Percentiles rank a stretch among this genome's conserved stretches.
These are phyloP conservation scores for Claviceps africana DNA, from an alignment of 2,329 filamentous ascomycete genomes.

Conservation along the genomic window DNA sequence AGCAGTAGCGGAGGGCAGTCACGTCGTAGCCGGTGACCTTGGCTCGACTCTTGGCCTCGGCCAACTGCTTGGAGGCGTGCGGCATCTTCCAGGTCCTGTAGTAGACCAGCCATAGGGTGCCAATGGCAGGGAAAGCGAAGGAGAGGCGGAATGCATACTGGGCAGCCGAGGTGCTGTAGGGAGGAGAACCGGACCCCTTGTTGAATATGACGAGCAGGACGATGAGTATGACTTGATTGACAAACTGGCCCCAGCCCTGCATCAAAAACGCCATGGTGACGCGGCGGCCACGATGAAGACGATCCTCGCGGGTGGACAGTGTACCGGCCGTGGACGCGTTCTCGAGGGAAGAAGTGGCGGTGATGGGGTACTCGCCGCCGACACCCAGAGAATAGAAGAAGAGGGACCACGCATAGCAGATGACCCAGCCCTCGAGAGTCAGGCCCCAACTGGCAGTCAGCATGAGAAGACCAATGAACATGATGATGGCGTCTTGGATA, in stretches of 20 bases:
- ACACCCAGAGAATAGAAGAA: conserved; percentile 60
- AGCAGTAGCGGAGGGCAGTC: conserved; percentile 64
- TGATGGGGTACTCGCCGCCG: conserved; percentile 92
- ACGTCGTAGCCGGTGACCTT: conserved; percentile 87
- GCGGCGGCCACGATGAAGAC: conserved; percentile 88
- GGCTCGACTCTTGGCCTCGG: conserved; percentile 68
- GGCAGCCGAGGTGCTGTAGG: conserved; percentile 62
- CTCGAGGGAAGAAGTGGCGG: conserved; percentile 88
- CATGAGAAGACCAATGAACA: conserved; percentile 88
- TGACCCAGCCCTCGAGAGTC: conserved; percentile 84
- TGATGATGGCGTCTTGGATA: conserved; percentile 85
- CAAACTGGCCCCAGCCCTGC: conserved; percentile 95
- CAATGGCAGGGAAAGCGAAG: conserved; percentile 80
- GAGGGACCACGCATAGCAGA: conserved; percentile 88
- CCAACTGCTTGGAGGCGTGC: conserved; percentile 69
- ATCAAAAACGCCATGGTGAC: conserved; percentile 94
- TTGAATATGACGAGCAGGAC: conserved; percentile 80
- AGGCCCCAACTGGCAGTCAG: conserved; percentile 82
- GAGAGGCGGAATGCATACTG: conserved; percentile 90
- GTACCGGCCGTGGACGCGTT: conserved; percentile 75
- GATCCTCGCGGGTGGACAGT: conserved; percentile 80
- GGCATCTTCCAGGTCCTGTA: conserved; percentile 94
- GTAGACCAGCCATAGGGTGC: conserved; percentile 90
- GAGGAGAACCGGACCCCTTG: conserved; percentile 55
- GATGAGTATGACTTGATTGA: conserved; percentile 86